Conservation (phyloP, 2,329 filamentous ascomycete genomes). For the Venturia nashicola region DNA sequence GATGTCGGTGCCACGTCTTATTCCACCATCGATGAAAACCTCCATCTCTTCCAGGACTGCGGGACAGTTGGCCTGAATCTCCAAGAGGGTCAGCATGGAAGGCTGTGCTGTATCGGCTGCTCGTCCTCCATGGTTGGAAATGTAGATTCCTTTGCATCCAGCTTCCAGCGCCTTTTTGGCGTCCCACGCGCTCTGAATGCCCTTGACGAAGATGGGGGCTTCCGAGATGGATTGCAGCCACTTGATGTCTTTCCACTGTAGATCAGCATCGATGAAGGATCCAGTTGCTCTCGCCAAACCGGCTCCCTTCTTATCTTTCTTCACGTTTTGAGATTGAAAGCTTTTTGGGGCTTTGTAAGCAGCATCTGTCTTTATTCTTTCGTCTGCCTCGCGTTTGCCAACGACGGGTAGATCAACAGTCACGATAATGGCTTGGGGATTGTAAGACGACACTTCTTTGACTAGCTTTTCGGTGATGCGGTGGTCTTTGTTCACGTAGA, state of each 20-base stretch:
- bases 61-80: conserved; percentile 25
- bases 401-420: conserved; percentile 47
- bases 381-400: conserved; percentile 41
- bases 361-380: conserved; percentile 35
- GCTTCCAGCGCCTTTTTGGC: conserved; percentile 28
- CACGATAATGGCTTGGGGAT: conserved; percentile 43
- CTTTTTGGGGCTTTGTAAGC: conserved; percentile 19
- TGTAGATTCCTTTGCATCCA: conserved; percentile 33
- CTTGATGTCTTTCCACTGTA: conserved; percentile 36
- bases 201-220: conserved; percentile 32
- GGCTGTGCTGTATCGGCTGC: conserved; percentile 11
- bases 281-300: conserved; percentile 45
- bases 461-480: conserved; percentile 39
- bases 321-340: conserved; percentile 25
- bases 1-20: conserved; percentile 26
- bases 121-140: conserved; percentile 41
- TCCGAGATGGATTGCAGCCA: conserved; percentile 28
- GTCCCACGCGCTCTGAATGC: conserved; percentile 28
- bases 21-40: conserved; percentile 25
- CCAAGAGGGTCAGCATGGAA: conserved; percentile 24
- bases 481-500: conserved; percentile 49
- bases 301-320: conserved; percentile 42
- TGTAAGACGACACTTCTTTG: conserved; percentile 31
- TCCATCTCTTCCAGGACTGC: conserved; percentile 24
- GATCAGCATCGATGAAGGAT: conserved; percentile 38